Evolutionary conservation across 2,329 filamentous ascomycete species (phyloP).

Genomic region (Cladosporium colombiae): DNA sequence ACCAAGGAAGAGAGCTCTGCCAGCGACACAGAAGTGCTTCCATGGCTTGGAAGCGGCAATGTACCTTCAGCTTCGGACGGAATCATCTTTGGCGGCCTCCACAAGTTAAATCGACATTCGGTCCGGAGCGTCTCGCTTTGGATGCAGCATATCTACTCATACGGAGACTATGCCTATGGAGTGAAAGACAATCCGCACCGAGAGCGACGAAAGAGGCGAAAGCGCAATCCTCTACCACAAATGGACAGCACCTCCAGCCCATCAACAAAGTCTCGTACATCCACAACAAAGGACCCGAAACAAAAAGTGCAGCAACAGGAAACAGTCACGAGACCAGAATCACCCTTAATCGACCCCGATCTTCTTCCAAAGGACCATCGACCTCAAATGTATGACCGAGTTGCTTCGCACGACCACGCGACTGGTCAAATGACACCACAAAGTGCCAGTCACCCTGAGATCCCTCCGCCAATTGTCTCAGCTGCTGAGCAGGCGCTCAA

Average conservation of each 20-base stretch:
- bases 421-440: slow-evolving; percentile 20
- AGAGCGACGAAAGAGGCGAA: slow-evolving; percentile 54
- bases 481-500: slow-evolving; percentile 48
- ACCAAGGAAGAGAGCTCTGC: slow-evolving; percentile 32
- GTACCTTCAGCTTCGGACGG: slow-evolving; percentile 74
- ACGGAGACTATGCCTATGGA: slow-evolving; percentile 83
- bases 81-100: slow-evolving; percentile 80
- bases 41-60: slow-evolving; percentile 74
- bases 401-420: slow-evolving; percentile 32
- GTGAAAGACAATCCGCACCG: slow-evolving; percentile 76
- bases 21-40: slow-evolving; percentile 34
- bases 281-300: slow-evolving; percentile 4
- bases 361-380: slow-evolving; percentile 43
- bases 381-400: slow-evolving; percentile 29
- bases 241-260: slow-evolving; percentile 25
- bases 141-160: slow-evolving; percentile 84
- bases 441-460: slow-evolving; percentile 36
- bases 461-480: slow-evolving; percentile 50
- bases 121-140: slow-evolving; percentile 75
- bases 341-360: slow-evolving; percentile 20
- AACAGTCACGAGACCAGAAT: slow-evolving; percentile 8
- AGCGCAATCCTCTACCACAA: slow-evolving; percentile 37
- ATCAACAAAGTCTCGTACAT: not conserved
- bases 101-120: slow-evolving; percentile 69
- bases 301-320: slow-evolving; percentile 20